phyloP scores from a whole-genome alignment of 768 basidiomycete species.

The Nevesoporus exiguus region DNA sequence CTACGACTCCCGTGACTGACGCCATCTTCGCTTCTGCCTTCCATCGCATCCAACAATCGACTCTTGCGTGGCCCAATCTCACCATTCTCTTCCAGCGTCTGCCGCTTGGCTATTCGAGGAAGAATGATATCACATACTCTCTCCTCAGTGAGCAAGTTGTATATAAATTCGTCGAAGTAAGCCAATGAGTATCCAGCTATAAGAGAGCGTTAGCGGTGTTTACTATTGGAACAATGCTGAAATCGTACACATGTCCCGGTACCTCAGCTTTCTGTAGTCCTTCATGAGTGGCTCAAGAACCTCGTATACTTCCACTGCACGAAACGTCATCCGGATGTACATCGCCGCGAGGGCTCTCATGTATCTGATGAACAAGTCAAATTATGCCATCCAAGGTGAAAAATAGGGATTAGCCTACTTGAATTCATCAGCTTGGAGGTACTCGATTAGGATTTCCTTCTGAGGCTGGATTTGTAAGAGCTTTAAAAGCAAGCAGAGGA shows the following conservation, averaged over 20 bases:
- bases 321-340: conserved; percentile 95
- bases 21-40: conserved; percentile 57
- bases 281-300: conserved; percentile 90
- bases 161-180: conserved; percentile 90
- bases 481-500: conserved; percentile 89
- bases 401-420: conserved; percentile 59
- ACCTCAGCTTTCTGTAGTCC: conserved; percentile 87
- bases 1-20: conserved; percentile 43
- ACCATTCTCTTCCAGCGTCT: conserved; percentile 86
- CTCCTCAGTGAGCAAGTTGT: conserved; percentile 81
- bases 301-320: conserved; percentile 87
- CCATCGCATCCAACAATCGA: conserved; percentile 84
- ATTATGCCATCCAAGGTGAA: background rate
- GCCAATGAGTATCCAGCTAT: conserved; percentile 83
- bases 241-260: conserved; percentile 70
- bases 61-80: conserved; percentile 85
- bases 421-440: conserved; percentile 95
- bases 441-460: conserved; percentile 95
- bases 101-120: conserved; percentile 82
- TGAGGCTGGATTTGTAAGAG: conserved; percentile 96
- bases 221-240: background rate
- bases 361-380: conserved; percentile 54
- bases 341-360: conserved; percentile 89
- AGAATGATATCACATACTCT: conserved; percentile 96
- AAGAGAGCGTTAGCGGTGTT: background rate